Percentiles rank a stretch among this genome's conserved stretches.
Conservation (phyloP, 257 asterid genomes). For the Nicotiana obtusifolia region DNA sequence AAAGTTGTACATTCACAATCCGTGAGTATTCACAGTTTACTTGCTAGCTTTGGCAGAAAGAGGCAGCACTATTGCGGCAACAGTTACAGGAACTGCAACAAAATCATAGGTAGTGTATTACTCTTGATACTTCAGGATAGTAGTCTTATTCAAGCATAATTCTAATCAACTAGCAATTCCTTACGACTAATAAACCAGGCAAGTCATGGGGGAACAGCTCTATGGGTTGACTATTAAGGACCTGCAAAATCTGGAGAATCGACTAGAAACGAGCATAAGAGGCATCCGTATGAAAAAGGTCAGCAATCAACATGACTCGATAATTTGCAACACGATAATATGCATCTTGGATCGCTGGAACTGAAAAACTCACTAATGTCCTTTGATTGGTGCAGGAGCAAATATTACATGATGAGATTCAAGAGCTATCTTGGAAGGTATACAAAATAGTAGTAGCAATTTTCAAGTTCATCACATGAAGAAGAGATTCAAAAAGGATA, state of each 20-base stretch:
- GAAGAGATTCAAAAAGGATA: not conserved
- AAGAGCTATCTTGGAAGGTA: conserved; percentile 6
- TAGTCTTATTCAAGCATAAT: not conserved
- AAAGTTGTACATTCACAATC: not conserved
- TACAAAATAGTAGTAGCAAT: not conserved
- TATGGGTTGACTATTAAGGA: conserved; percentile 5
- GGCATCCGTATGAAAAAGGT: conserved; percentile 7
- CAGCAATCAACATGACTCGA: not conserved
- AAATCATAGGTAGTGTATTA: not conserved
- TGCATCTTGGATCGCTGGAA: not conserved
- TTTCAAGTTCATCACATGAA: not conserved
- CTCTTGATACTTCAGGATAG: not conserved
- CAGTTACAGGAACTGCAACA: conserved; percentile 2
- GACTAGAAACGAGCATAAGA: conserved; percentile 2
- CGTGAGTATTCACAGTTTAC: not conserved
- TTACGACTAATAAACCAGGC: not conserved
- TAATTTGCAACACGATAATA: too few species aligned
- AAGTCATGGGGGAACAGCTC: conserved; percentile 9
- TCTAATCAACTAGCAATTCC: not conserved
- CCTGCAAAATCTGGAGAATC: not conserved
- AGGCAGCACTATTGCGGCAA: not conserved
- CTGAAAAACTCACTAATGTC: not conserved
- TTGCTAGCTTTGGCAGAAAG: conserved; percentile 6
- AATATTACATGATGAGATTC: not conserved
- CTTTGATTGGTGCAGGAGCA: conserved; percentile 5